phyloP scores from a whole-genome alignment of 345 rosid genomes.

The Cardiospermum halicacabum region DNA sequence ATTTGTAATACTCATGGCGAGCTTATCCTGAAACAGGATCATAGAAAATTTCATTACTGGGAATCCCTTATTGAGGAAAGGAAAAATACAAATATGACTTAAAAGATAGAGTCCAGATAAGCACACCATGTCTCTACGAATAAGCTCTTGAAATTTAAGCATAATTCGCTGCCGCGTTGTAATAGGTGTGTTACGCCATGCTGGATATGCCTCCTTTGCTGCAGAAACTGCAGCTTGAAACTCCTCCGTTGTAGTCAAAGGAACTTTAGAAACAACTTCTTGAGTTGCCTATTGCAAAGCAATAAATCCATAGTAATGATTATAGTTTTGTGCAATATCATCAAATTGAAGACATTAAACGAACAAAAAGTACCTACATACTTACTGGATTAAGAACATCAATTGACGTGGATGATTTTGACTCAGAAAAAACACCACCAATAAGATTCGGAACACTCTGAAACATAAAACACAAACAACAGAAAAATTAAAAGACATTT shows the following conservation, averaged over 20 bases:
- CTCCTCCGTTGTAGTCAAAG: conserved; percentile 85
- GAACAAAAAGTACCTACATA: neutral
- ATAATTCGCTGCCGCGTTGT: conserved; percentile 85
- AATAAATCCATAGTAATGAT: conserved; percentile 2
- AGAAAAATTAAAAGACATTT: neutral
- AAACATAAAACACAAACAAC: conserved; percentile 7
- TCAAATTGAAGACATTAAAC: neutral
- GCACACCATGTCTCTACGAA: conserved; percentile 75
- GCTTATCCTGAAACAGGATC: conserved; percentile 60
- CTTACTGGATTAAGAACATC: conserved; percentile 92
- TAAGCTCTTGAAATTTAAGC: conserved; percentile 93
- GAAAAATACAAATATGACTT: neutral
- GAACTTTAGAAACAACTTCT: conserved; percentile 81
- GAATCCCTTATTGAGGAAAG: conserved; percentile 5
- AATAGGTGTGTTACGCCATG: conserved; percentile 86
- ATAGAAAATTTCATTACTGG: neutral
- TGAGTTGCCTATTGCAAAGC: conserved; percentile 69
- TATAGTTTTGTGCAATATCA: neutral
- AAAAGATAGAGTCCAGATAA: conserved; percentile 5
- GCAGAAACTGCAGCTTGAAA: conserved; percentile 88
- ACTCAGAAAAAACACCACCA: conserved; percentile 74
- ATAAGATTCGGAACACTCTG: conserved; percentile 93
- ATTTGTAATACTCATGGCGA: conserved; percentile 76
- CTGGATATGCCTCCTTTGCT: conserved; percentile 77
- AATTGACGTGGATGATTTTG: conserved; percentile 50